Conservation (phyloP, 768 basidiomycete genomes). For the Thelephora aurantiotincta region DNA sequence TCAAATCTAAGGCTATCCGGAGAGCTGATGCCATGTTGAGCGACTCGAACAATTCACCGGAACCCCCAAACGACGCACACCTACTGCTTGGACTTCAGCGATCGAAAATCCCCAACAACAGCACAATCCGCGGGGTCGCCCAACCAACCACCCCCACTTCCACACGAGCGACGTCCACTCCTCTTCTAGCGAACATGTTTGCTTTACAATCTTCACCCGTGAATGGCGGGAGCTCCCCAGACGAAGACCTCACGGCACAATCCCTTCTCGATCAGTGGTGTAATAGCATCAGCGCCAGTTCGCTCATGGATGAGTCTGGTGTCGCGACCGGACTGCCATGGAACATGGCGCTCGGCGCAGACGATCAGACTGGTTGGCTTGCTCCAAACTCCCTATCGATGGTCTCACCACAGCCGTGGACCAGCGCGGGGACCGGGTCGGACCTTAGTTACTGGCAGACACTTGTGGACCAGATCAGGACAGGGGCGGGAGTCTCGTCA, state of each 20-base stretch:
- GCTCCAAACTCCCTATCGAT: conserved; percentile 13
- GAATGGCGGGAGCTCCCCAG: conserved; percentile 23
- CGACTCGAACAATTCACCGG: conserved; percentile 6
- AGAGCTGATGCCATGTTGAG: conserved; percentile 18
- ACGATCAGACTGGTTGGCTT: conserved; percentile 47
- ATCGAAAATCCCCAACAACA: not conserved
- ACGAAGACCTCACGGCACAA: conserved; percentile 67
- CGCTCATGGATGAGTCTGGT: conserved; percentile 22
- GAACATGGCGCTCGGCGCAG: conserved; percentile 36
- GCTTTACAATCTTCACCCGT: conserved; percentile 6
- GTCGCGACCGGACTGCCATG: conserved; percentile 32
- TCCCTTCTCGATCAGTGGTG: conserved; percentile 76
- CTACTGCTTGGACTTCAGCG: conserved; percentile 31
- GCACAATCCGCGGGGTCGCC: not conserved
- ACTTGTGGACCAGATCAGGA: conserved; percentile 39
- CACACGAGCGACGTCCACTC: not conserved
- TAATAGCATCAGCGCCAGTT: conserved; percentile 59
- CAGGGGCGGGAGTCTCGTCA: not conserved
- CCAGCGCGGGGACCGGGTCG: conserved; percentile 38
- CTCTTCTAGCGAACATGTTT: not conserved
- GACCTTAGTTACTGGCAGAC: conserved; percentile 79
- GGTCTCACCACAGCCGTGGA: conserved; percentile 24
- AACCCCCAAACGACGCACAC: conserved; percentile 27
- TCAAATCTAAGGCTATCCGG: conserved; percentile 56
- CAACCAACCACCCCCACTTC: not conserved